These are phyloP conservation scores for Fusarium kyushuense DNA, from an alignment of 2,329 filamentous ascomycete species.

Conservation along the genomic window DNA sequence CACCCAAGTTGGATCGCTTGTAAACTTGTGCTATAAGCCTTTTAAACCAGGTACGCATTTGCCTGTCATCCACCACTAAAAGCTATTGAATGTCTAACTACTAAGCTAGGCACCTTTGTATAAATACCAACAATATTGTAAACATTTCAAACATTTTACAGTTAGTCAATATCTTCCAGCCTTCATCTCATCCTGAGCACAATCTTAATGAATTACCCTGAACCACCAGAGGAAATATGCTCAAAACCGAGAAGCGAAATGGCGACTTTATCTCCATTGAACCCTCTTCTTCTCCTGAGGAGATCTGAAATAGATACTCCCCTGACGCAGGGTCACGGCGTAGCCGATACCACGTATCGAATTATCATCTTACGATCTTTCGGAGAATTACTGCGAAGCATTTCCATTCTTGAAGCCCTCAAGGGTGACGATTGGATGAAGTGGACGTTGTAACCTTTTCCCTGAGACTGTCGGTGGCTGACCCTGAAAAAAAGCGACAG, in stretches of 20 bases:
- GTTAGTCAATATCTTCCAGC: too few relatives aligned
- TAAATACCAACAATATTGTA: too few relatives aligned
- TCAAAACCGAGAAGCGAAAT: neutral
- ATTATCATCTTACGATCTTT: slow-evolving; percentile 1
- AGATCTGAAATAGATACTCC: neutral
- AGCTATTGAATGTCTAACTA: too few relatives aligned
- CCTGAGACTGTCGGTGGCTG: slow-evolving; percentile 7
- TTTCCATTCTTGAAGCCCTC: slow-evolving; percentile 9
- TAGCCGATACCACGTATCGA: slow-evolving; percentile 11
- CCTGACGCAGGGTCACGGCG: slow-evolving; percentile 14
- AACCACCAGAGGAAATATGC: neutral
- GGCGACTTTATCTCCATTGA: neutral
- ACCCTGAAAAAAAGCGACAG: slow-evolving; percentile 26
- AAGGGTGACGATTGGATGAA: slow-evolving; percentile 11
- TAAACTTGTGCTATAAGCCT: too few relatives aligned
- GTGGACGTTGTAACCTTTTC: slow-evolving; percentile 16
- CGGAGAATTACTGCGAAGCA: slow-evolving; percentile 21
- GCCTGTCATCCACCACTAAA: too few relatives aligned
- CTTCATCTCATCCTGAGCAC: neutral
- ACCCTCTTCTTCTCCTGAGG: neutral
- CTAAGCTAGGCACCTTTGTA: too few relatives aligned
- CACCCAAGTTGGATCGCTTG: neutral
- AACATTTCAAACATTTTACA: too few relatives aligned
- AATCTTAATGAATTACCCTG: neutral
- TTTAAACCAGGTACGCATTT: too few relatives aligned